Conservation (phyloP, 140 eudicot genomes). For the Oenanthe javanica region DNA sequence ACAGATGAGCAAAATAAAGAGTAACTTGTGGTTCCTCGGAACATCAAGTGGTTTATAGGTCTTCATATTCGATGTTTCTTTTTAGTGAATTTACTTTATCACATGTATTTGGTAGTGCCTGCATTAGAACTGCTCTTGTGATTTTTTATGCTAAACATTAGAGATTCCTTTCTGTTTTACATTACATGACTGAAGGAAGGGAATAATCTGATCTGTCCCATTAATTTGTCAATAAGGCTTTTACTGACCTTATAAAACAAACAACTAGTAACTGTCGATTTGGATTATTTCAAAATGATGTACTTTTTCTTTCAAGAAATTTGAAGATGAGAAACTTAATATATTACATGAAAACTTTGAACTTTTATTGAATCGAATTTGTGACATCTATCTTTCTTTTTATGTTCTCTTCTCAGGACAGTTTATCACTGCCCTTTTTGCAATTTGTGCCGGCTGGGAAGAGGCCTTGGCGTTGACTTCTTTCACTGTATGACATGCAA, state of each 20-base stretch:
- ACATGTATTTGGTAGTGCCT: not conserved
- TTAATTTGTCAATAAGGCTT: not conserved
- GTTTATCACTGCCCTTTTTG: slow-evolving; percentile 98
- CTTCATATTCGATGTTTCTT: not conserved
- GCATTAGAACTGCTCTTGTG: not conserved
- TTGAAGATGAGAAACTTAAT: not conserved
- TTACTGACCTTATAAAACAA: not conserved
- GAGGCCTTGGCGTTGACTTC: slow-evolving; percentile 87
- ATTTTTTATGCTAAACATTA: not conserved
- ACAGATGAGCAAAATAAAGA: not conserved
- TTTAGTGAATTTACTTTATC: not conserved
- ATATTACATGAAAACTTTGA: not conserved
- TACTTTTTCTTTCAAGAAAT: too few relatives aligned
- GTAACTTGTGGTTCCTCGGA: not conserved
- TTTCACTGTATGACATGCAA: slow-evolving; percentile 99
- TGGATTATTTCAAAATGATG: not conserved
- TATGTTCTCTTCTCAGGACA: slow-evolving; percentile 44
- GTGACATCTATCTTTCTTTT: slow-evolving; percentile 1
- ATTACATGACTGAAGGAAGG: not conserved
- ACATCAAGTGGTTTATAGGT: not conserved
- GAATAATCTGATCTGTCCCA: not conserved
- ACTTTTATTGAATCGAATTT: not conserved
- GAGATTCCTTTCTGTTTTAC: not conserved
- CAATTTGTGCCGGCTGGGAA: slow-evolving; percentile 95
- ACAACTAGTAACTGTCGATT: not conserved